These are phyloP conservation scores for Calonectria multiphialidica DNA, from an alignment of 2,329 filamentous ascomycete genomes.

Conservation along the genomic window DNA sequence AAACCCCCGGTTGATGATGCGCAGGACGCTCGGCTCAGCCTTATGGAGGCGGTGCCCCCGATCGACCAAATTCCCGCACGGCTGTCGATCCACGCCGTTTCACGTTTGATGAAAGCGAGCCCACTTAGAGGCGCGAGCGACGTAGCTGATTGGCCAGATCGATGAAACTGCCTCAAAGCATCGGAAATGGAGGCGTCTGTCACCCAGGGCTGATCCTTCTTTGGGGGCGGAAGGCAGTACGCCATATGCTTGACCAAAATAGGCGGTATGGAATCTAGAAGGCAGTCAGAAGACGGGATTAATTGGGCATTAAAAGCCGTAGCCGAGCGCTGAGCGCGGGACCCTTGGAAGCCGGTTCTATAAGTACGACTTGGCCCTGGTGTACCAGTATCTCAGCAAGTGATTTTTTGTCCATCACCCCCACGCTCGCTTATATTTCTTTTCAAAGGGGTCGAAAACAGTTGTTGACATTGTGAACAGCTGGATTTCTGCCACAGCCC, in stretches of 20 bases:
- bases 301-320: neutral
- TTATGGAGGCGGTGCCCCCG: neutral
- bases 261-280: neutral
- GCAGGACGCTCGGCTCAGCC: neutral
- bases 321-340: neutral
- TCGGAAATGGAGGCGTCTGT: neutral
- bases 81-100: neutral
- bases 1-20: neutral
- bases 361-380: slow-evolving; percentile 9
- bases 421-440: neutral
- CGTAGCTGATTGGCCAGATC: neutral
- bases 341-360: neutral
- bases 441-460: neutral
- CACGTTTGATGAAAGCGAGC: neutral
- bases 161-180: neutral
- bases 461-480: neutral
- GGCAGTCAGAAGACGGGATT: neutral
- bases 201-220: neutral
- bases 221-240: neutral
- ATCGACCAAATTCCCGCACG: neutral
- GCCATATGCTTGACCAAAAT: neutral
- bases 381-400: neutral
- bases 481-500: neutral
- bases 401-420: neutral
- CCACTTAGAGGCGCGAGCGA: neutral